Base-by-base conservation (phyloP, 306 rosid genomes). In the Vigna radiata region DNA sequence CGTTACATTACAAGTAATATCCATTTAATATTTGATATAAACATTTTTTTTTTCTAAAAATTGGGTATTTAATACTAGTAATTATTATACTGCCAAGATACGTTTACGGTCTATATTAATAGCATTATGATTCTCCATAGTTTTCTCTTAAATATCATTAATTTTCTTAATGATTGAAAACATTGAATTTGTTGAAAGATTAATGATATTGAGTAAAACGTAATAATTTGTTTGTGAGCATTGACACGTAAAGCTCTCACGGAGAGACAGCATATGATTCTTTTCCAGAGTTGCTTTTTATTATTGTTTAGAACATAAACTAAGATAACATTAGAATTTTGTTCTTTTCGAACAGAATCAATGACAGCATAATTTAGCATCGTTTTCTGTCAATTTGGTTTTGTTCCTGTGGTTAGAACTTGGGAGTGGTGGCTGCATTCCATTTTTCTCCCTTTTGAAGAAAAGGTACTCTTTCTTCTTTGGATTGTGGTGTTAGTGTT, bases 401-500 rank as follows among this genome's bases (percentile, higher is more conserved):
- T 54, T 4, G 61, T 54, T 53, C 59, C 11, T 7, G 21, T 44
- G 14, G 11, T 67, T 9, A 8, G 39, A 44, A 78, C 43, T 62
- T 31, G 61, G 61, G 11, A 50, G 33, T 29, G 33, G 49, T 33
- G 13, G 48, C 47, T 2, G 17, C 18, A 6, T 49, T 36, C 43
- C 8, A 9, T 15, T 27, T 37, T 41, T 65, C 17, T 16, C 49
- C 68, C 16, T 7, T 63, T 17, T 6, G 10, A 56, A 23, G 23
- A 6, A 50, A 5, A 23, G 77, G 82, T 79, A 70, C 41, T 11
- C 37, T 60, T 61, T 62, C 9, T 44, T 50, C 16, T 70, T 68
- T 12, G n/a, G 7, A 73, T 56, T 62, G 53, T 39, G 33, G 12
- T 61, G 7, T 60, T 6, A 14, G 60, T 60, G 79, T 75, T 55